Percentiles rank a stretch among this genome's conserved stretches.
Evolutionary conservation across 2,329 filamentous ascomycete genomes (phyloP).

Genomic region (Pleomassaria siparia): DNA sequence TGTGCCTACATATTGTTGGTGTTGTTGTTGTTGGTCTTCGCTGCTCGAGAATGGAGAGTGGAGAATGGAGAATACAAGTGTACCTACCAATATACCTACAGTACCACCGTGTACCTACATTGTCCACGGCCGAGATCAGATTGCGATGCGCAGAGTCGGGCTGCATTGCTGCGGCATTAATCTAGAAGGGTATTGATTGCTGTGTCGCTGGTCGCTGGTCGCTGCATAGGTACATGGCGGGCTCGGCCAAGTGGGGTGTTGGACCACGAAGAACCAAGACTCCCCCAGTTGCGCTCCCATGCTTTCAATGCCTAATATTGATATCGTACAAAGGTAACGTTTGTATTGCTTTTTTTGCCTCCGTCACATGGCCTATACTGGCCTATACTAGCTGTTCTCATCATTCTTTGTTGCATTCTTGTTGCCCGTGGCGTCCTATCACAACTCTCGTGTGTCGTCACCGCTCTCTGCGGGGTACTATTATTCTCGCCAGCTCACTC

Average conservation of each 20-base stretch:
- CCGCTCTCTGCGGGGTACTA: constrained; percentile 26
- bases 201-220: not conserved
- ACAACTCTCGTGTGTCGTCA: constrained; percentile 28
- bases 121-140: constrained; percentile 31
- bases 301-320: not conserved
- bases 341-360: constrained; percentile 22
- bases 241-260: not conserved
- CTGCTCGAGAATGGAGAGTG: no score
- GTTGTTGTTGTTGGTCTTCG: no score
- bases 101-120: no score
- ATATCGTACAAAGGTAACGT: no score
- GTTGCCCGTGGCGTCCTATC: constrained; percentile 21
- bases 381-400: not conserved
- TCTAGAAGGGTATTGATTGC: constrained; percentile 8
- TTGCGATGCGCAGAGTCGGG: constrained; percentile 13
- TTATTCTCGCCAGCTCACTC: constrained; percentile 21
- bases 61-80: not conserved
- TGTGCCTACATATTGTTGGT: not conserved
- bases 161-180: constrained; percentile 31
- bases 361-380: constrained; percentile 6
- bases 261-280: constrained; percentile 7
- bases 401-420: no score
- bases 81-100: no score
- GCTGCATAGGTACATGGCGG: no score
- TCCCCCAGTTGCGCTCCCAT: constrained; percentile 6